Conservation (phyloP, 148 eudicot species). For the Nepenthes mirabilis region DNA sequence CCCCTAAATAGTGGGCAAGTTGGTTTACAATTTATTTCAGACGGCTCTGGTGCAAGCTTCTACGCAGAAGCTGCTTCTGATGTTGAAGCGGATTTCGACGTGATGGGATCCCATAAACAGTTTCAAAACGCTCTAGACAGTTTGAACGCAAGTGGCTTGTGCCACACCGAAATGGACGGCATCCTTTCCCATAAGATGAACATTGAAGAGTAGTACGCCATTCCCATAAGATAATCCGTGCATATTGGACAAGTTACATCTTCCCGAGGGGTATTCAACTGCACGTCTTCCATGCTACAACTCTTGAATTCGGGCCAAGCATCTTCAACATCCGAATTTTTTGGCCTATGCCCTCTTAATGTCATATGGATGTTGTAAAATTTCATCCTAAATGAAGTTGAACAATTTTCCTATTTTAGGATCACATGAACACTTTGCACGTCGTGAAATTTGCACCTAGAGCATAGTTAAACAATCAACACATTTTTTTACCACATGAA, state of each 20-base stretch:
- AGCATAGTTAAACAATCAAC: too few relatives aligned
- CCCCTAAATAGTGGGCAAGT: conserved; percentile 89
- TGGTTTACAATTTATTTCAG: conserved; percentile 41
- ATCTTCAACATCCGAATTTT: conserved; percentile 16
- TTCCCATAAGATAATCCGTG: conserved; percentile 77
- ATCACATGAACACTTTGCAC: too few relatives aligned
- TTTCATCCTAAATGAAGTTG: too few relatives aligned
- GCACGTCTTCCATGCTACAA: conserved; percentile 32
- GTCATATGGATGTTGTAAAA: too few relatives aligned
- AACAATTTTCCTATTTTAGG: too few relatives aligned
- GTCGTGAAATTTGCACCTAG: too few relatives aligned
- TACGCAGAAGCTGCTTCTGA: conserved; percentile 19
- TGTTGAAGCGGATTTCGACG: conserved; percentile 26
- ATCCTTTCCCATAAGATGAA: conserved; percentile 75
- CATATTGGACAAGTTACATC: conserved; percentile 78
- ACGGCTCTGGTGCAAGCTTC: conserved; percentile 9
- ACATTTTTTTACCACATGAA: too few relatives aligned
- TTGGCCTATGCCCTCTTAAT: conserved; percentile 19
- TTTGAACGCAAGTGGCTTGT: conserved; percentile 91
- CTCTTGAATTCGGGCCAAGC: conserved; percentile 15
- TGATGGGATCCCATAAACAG: conserved; percentile 50
- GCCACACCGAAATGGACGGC: conserved; percentile 81
- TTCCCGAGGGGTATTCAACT: conserved; percentile 51
- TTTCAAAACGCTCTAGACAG: conserved; percentile 83
- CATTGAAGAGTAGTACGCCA: conserved; percentile 73